These are phyloP conservation scores for Metarhizium brunneum DNA, from an alignment of 2,329 filamentous ascomycete genomes.

Conservation along the genomic window DNA sequence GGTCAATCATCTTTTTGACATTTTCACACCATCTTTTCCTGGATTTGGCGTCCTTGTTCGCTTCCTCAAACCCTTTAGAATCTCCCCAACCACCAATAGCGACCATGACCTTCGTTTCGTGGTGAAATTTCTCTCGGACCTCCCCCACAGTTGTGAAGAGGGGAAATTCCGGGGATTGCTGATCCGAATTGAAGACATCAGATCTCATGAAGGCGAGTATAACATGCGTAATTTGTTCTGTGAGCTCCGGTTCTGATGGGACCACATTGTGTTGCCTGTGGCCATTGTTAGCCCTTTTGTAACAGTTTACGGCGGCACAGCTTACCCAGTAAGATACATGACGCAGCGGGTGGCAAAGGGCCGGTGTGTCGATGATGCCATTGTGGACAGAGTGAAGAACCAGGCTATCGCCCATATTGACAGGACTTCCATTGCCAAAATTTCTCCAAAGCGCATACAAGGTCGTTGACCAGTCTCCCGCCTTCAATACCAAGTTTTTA, in stretches of 20 bases:
- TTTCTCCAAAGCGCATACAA: not conserved
- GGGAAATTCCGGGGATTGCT: slow-evolving; percentile 30
- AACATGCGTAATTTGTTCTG: slow-evolving; percentile 44
- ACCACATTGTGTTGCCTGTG: slow-evolving; percentile 37
- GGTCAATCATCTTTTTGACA: slow-evolving; percentile 51
- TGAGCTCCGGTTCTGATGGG: slow-evolving; percentile 25
- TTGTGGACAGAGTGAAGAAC: slow-evolving; percentile 2
- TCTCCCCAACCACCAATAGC: slow-evolving; percentile 72
- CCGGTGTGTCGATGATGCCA: slow-evolving; percentile 1
- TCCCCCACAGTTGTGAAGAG: slow-evolving; percentile 43
- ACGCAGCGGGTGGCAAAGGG: slow-evolving; percentile 22
- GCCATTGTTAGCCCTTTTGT: not conserved
- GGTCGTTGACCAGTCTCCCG: not conserved
- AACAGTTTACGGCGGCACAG: not conserved
- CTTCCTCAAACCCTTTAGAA: slow-evolving; percentile 50
- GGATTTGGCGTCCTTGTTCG: slow-evolving; percentile 39
- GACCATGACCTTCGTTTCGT: slow-evolving; percentile 53
- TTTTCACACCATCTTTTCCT: slow-evolving; percentile 54
- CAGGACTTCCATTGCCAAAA: not conserved
- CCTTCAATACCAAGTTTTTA: not conserved
- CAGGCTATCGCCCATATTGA: not conserved
- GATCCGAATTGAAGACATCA: slow-evolving; percentile 37
- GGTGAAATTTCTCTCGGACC: slow-evolving; percentile 37
- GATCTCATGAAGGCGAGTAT: slow-evolving; percentile 49
- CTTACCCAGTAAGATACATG: slow-evolving; percentile 43